Evolutionary conservation across 2,329 filamentous ascomycete genomes (phyloP).

Genomic region (Simplicillium aogashimaense): DNA sequence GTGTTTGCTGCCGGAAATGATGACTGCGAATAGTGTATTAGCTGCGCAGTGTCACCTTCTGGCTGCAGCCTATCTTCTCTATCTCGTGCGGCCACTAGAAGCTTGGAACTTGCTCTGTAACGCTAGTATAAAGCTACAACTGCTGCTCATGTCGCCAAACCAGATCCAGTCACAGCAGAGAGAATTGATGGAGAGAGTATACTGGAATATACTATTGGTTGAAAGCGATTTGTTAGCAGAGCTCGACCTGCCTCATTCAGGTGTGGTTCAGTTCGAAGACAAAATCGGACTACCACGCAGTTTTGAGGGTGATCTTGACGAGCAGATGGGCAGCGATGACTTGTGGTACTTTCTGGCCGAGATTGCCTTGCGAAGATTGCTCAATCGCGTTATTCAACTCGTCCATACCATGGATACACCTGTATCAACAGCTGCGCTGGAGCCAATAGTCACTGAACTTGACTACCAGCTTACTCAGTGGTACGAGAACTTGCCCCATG

Average conservation of each 20-base stretch:
- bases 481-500: conserved; percentile 68
- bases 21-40: conserved; percentile 70
- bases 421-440: conserved; percentile 61
- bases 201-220: conserved; percentile 75
- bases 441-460: conserved; percentile 69
- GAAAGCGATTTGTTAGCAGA: conserved; percentile 74
- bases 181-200: conserved; percentile 67
- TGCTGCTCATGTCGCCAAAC: conserved; percentile 64
- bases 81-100: conserved; percentile 71
- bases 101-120: conserved; percentile 75
- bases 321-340: conserved; percentile 61
- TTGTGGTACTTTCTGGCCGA: conserved; percentile 82
- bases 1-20: conserved; percentile 65
- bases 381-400: conserved; percentile 71
- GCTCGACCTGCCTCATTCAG: conserved; percentile 71
- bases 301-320: conserved; percentile 61
- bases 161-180: conserved; percentile 60
- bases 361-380: conserved; percentile 65
- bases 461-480: conserved; percentile 77
- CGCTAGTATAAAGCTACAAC: conserved; percentile 71
- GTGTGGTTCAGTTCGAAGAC: conserved; percentile 74
- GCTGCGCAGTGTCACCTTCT: conserved; percentile 74
- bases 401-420: conserved; percentile 68
- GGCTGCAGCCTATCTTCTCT: conserved; percentile 74
- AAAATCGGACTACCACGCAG: conserved; percentile 68